phyloP scores from a whole-genome alignment of 768 basidiomycete genomes.

The Leccinellum rugosiceps region DNA sequence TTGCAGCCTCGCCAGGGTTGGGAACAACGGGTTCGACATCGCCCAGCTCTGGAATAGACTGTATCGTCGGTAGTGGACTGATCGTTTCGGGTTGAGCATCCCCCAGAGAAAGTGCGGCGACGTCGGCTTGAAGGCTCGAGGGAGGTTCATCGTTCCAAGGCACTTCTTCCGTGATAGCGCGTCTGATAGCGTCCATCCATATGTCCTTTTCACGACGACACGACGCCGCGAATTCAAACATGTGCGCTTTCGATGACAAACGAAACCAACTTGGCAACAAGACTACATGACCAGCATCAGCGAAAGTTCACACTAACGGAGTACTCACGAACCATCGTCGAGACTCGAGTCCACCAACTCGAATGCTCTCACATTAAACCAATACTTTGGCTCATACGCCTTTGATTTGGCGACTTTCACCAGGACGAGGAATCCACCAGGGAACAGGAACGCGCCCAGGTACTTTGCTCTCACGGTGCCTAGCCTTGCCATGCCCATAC shows the following conservation, averaged over 20 bases:
- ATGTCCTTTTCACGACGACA: constrained; percentile 80
- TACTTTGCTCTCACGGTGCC: constrained; percentile 76
- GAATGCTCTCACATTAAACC: constrained; percentile 77
- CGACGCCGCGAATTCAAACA: constrained; percentile 83
- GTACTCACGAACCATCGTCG: constrained; percentile 66
- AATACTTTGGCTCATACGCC: constrained; percentile 83
- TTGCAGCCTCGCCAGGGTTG: constrained; percentile 1
- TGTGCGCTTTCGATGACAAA: constrained; percentile 62
- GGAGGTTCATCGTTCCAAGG: constrained; percentile 60
- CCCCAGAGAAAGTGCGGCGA: constrained; percentile 33
- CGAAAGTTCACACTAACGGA: background rate
- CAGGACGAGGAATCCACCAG: constrained; percentile 80
- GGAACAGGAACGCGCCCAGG: constrained; percentile 85
- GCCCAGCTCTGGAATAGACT: constrained; percentile 52
- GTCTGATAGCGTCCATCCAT: constrained; percentile 74
- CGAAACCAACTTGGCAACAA: constrained; percentile 81
- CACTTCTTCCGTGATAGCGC: constrained; percentile 41
- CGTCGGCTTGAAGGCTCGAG: constrained; percentile 55
- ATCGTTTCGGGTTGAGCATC: constrained; percentile 41
- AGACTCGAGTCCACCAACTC: constrained; percentile 65
- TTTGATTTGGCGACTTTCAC: constrained; percentile 82
- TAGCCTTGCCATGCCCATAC: constrained; percentile 39
- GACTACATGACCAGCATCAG: constrained; percentile 41
- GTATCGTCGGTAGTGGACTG: constrained; percentile 49
- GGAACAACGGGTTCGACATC: constrained; percentile 10